These are phyloP conservation scores for Aspergillus funiculosus DNA, from an alignment of 495 filamentous ascomycete species.

Conservation along the genomic window DNA sequence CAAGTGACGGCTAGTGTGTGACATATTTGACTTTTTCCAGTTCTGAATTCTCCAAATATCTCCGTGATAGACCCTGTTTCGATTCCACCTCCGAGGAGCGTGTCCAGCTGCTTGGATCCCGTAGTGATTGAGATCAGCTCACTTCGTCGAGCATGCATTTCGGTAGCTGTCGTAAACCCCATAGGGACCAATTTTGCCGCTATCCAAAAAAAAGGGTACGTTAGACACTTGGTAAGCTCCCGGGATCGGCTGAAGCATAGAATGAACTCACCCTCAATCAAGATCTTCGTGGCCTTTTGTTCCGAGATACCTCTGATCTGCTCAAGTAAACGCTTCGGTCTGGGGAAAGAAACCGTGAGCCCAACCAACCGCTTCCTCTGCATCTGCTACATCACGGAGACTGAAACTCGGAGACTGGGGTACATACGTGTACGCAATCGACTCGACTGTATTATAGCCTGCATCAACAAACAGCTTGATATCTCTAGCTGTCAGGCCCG, in stretches of 20 bases:
- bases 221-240: constrained; percentile 2
- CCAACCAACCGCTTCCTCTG: not conserved
- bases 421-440: constrained; percentile 81
- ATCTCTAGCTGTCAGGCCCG: constrained; percentile 85
- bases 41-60: constrained; percentile 96
- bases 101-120: constrained; percentile 94
- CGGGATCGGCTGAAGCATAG: constrained; percentile 9
- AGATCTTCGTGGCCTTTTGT: constrained; percentile 89
- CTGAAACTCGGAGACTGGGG: not conserved
- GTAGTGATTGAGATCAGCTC: constrained; percentile 98
- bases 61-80: constrained; percentile 99
- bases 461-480: constrained; percentile 89
- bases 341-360: constrained; percentile 30
- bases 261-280: constrained; percentile 66
- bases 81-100: constrained; percentile 86
- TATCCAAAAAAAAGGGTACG: constrained; percentile 28
- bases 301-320: constrained; percentile 97
- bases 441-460: constrained; percentile 90
- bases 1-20: constrained; percentile 98
- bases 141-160: constrained; percentile 95
- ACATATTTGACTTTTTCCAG: constrained; percentile 96
- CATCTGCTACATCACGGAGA: not conserved
- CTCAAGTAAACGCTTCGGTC: constrained; percentile 75
- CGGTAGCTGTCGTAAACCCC: constrained; percentile 98
- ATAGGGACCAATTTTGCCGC: constrained; percentile 94